Percentiles rank a stretch among this genome's conserved stretches.
phyloP scores from a whole-genome alignment of 2,329 filamentous ascomycete genomes.

The Allantophomopsis lycopodina region DNA sequence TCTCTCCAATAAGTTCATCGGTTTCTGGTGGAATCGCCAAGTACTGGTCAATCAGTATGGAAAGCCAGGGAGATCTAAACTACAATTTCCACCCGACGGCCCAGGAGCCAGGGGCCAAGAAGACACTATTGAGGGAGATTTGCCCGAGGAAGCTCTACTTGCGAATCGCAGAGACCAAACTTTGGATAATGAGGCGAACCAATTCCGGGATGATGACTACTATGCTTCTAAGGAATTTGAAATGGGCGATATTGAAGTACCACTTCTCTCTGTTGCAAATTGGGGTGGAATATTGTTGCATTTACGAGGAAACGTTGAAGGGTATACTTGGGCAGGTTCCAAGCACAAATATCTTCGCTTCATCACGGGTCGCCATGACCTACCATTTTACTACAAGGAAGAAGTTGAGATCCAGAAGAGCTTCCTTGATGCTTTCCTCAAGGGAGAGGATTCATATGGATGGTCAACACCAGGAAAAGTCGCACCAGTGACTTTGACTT shows the following conservation, averaged over 20 bases:
- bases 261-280: constrained; percentile 52
- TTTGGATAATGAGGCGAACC: constrained; percentile 30
- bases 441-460: constrained; percentile 47
- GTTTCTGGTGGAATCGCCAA: constrained; percentile 55
- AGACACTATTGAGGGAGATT: constrained; percentile 42
- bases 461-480: constrained; percentile 44
- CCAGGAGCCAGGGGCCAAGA: constrained; percentile 13
- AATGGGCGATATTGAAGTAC: constrained; percentile 52
- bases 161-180: constrained; percentile 25
- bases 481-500: constrained; percentile 42
- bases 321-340: constrained; percentile 48
- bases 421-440: constrained; percentile 60
- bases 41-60: constrained; percentile 59
- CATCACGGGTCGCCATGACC: constrained; percentile 56
- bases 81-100: constrained; percentile 15
- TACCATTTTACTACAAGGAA: constrained; percentile 59
- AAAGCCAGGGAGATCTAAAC: constrained; percentile 28
- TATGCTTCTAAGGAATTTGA: constrained; percentile 32
- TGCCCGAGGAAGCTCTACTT: constrained; percentile 30
- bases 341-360: constrained; percentile 56
- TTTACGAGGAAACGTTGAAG: constrained; percentile 54
- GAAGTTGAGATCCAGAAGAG: constrained; percentile 53
- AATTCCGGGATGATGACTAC: constrained; percentile 35
- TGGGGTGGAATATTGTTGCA: constrained; percentile 61
- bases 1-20: constrained; percentile 41